A percentile compares a stretch with the other conserved stretches of the same genome.
phyloP scores from a whole-genome alignment of 2,329 filamentous ascomycete genomes.

The Exophiala sp. region DNA sequence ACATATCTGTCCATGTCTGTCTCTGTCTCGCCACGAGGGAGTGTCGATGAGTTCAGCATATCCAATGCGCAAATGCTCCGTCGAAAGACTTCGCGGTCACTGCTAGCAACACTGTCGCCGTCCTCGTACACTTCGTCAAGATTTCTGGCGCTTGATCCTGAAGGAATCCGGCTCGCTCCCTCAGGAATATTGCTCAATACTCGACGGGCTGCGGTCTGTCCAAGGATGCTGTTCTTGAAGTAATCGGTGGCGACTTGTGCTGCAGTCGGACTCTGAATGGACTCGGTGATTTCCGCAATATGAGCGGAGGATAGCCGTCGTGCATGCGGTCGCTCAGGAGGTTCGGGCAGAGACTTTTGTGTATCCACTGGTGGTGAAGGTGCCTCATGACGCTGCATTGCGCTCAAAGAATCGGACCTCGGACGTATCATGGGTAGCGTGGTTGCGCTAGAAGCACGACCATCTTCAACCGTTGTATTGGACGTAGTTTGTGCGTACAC shows the following conservation, averaged over 20 bases:
- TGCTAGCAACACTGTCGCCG: constrained; percentile 21
- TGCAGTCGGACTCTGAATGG: constrained; percentile 15
- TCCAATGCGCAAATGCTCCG: constrained; percentile 22
- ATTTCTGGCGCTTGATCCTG: constrained; percentile 1
- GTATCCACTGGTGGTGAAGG: constrained; percentile 6
- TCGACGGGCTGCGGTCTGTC: constrained; percentile 17
- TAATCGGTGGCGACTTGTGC: constrained; percentile 19
- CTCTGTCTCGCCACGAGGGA: constrained; percentile 14
- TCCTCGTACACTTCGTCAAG: constrained; percentile 4
- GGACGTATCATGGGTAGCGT: not conserved
- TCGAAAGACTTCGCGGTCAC: constrained; percentile 23
- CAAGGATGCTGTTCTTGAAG: constrained; percentile 17
- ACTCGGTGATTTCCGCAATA: constrained; percentile 8
- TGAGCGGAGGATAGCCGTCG: constrained; percentile 2
- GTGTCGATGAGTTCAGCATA: constrained; percentile 15
- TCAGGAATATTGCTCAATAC: constrained; percentile 24
- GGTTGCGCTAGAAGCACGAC: not conserved
- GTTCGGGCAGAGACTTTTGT: constrained; percentile 15
- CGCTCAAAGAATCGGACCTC: constrained; percentile 16
- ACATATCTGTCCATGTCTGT: constrained; percentile 9
- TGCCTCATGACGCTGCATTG: constrained; percentile 4
- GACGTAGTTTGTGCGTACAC: constrained; percentile 3
- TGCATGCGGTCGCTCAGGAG: constrained; percentile 1
- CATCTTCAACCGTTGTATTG: constrained; percentile 6
- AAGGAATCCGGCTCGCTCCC: constrained; percentile 4